Percentiles rank a stretch among this genome's conserved stretches.
Conservation (phyloP, 768 basidiomycete species). For the Russula olivacea region DNA sequence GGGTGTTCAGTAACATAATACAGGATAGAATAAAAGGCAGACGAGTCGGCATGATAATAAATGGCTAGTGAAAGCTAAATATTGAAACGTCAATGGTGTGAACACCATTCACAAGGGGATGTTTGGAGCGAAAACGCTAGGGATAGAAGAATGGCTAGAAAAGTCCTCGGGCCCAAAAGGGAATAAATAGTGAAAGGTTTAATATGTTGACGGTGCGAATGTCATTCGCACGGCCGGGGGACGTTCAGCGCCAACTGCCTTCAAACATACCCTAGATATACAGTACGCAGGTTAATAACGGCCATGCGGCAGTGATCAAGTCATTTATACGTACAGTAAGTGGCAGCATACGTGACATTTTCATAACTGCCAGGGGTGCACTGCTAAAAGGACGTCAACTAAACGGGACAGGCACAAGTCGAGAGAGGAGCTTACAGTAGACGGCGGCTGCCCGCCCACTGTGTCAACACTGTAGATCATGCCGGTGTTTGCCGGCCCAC, state of each 20-base stretch:
- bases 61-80: too few species aligned
- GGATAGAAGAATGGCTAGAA: too few species aligned
- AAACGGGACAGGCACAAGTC: not conserved
- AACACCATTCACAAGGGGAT: too few species aligned
- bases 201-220: too few species aligned
- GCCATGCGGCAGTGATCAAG: not conserved
- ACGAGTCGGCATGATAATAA: too few species aligned
- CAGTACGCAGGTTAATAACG: not conserved
- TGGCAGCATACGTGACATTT: slow-evolving; percentile 17
- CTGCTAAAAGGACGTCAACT: not conserved
- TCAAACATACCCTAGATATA: not conserved
- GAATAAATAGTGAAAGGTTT: too few species aligned
- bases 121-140: too few species aligned
- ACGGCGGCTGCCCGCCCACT: slow-evolving; percentile 11
- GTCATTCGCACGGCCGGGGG: too few species aligned
- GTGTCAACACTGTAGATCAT: slow-evolving; percentile 18
- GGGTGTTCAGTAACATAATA: too few species aligned
- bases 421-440: slow-evolving; percentile 1
- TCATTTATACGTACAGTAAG: slow-evolving; percentile 16
- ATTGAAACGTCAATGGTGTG: too few species aligned
- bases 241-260: not conserved
- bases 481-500: not conserved
- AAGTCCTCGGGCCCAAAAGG: too few species aligned
- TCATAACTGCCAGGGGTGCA: slow-evolving; percentile 6
- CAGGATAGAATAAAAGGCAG: too few species aligned